phyloP scores from a whole-genome alignment of 495 filamentous ascomycete species.

The Massariosphaeria phaeospora region DNA sequence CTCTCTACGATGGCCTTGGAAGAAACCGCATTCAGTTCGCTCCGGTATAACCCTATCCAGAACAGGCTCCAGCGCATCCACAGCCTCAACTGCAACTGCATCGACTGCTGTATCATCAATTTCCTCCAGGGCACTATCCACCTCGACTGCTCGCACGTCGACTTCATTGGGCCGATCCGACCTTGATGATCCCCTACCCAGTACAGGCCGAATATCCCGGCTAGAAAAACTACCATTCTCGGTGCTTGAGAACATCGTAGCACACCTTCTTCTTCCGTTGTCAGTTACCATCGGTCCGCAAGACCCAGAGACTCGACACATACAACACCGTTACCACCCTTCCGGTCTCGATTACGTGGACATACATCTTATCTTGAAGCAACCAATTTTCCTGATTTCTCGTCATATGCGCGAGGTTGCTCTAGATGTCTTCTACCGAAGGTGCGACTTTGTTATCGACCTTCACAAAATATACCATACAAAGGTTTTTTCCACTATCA shows the following conservation, averaged over 20 bases:
- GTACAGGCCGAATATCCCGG: background rate
- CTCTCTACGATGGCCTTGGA: slow-evolving; percentile 19
- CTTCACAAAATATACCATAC: slow-evolving; percentile 22
- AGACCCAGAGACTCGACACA: background rate
- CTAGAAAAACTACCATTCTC: slow-evolving; percentile 7
- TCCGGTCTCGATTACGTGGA: slow-evolving; percentile 18
- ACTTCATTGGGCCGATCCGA: too few relatives aligned
- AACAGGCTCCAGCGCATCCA: slow-evolving; percentile 8
- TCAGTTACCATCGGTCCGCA: slow-evolving; percentile 14
- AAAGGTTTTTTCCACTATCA: slow-evolving; percentile 10
- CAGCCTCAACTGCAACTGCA: background rate
- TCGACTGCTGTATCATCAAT: slow-evolving; percentile 4
- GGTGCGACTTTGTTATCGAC: slow-evolving; percentile 21
- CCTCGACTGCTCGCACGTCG: background rate
- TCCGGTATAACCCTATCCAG: background rate
- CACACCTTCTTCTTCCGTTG: slow-evolving; percentile 14
- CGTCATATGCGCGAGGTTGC: slow-evolving; percentile 5
- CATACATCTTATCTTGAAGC: slow-evolving; percentile 7
- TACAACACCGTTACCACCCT: slow-evolving; percentile 15
- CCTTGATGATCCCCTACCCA: background rate
- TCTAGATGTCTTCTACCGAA: slow-evolving; percentile 16
- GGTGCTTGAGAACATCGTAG: slow-evolving; percentile 20
- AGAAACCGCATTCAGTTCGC: background rate
- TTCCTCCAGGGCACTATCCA: slow-evolving; percentile 2
- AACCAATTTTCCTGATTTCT: slow-evolving; percentile 22